phyloP scores from a whole-genome alignment of 768 basidiomycete genomes.

The Hypsizygus marmoreus region DNA sequence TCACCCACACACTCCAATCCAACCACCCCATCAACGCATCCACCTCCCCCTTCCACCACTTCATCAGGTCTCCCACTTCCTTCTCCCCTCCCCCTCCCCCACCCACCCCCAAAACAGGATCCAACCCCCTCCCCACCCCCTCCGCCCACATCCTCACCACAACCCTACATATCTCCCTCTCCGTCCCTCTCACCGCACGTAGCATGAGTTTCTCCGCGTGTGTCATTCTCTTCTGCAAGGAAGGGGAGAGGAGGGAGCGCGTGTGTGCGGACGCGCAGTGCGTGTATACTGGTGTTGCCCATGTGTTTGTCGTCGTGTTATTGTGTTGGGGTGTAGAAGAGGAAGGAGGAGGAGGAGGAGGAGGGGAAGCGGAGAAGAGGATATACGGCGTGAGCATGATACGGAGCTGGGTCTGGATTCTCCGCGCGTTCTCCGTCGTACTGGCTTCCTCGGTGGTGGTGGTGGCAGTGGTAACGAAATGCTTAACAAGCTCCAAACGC shows the following conservation, averaged over 20 bases:
- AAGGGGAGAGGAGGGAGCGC: constrained; percentile 7
- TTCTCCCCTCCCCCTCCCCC: background rate
- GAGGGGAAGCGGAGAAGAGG: constrained; percentile 5
- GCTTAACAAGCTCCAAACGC: constrained; percentile 30
- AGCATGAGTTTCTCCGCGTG: constrained; percentile 29
- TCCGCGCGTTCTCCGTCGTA: no score
- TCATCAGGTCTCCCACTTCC: constrained; percentile 13
- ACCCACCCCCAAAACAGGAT: background rate
- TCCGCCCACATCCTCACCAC: constrained; percentile 49
- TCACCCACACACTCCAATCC: constrained; percentile 54
- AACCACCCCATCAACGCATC: constrained; percentile 48
- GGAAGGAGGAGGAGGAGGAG: no score
- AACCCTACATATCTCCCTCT: constrained; percentile 46
- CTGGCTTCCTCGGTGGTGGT: background rate
- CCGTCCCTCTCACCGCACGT: constrained; percentile 33
- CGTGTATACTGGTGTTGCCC: constrained; percentile 31
- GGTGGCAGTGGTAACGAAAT: constrained; percentile 19
- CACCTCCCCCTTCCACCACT: constrained; percentile 36
- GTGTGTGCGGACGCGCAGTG: constrained; percentile 33
- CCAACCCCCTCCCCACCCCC: constrained; percentile 31
- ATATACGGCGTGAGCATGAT: constrained; percentile 12
- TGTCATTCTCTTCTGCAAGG: constrained; percentile 18
- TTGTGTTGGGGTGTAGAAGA: background rate
- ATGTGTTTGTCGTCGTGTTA: constrained; percentile 8
- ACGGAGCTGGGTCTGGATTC: constrained; percentile 1